These are phyloP conservation scores for Vitis vinifera DNA, from an alignment of 164 flowering plant genomes.

Conservation along the genomic window DNA sequence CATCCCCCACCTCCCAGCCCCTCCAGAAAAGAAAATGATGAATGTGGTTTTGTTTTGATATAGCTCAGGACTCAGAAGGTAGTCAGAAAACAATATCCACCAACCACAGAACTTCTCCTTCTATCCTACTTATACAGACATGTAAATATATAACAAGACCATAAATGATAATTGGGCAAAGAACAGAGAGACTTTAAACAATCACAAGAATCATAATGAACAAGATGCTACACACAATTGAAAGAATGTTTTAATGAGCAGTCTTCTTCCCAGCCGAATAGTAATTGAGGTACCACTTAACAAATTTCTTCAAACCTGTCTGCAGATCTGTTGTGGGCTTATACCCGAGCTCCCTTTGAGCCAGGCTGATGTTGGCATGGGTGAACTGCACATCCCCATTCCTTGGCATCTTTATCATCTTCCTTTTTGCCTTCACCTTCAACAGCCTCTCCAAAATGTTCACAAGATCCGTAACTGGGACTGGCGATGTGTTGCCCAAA, in stretches of 20 bases:
- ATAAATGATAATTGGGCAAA: constrained; percentile 13
- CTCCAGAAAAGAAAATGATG: constrained; percentile 2
- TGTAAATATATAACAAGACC: constrained; percentile 19
- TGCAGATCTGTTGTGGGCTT: constrained; percentile 90
- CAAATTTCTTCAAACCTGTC: constrained; percentile 87
- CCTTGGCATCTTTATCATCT: constrained; percentile 74
- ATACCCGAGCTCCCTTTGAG: constrained; percentile 79
- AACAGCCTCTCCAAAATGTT: constrained; percentile 80
- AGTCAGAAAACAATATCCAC: constrained; percentile 22
- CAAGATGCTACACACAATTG: constrained; percentile 39
- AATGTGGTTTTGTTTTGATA: constrained; percentile 21
- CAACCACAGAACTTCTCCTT: constrained; percentile 35
- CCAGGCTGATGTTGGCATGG: constrained; percentile 84
- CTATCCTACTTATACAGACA: constrained; percentile 27
- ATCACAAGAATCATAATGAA: constrained; percentile 55
- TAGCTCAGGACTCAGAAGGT: constrained; percentile 9
- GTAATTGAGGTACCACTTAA: constrained; percentile 67
- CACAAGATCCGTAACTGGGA: constrained; percentile 78
- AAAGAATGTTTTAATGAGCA: constrained; percentile 33
- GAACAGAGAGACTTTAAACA: constrained; percentile 33
- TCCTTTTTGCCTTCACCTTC: constrained; percentile 77
- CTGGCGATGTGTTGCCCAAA: constrained; percentile 79
- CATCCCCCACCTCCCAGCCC: constrained; percentile 19
- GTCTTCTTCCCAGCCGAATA: constrained; percentile 67
- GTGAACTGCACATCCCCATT: constrained; percentile 95